These are phyloP conservation scores for Ambrosia hybrid DNA, from an alignment of 140 eudicot genomes.

Conservation along the genomic window DNA sequence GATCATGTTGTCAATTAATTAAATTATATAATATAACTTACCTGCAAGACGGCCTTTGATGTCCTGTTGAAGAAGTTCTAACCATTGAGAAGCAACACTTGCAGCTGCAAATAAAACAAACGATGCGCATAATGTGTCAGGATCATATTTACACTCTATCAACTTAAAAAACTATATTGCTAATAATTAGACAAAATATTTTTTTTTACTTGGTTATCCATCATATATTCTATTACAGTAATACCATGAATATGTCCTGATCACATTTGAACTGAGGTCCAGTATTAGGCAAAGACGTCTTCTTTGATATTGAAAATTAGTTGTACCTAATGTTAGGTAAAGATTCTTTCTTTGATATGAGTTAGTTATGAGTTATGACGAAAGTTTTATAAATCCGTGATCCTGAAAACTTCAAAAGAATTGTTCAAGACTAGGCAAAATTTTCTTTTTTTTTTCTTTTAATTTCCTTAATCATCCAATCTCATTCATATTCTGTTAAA, in stretches of 20 bases:
- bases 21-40: constrained; percentile 12
- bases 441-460: not conserved
- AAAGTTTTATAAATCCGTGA: not conserved
- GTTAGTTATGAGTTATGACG: not conserved
- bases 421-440: not conserved
- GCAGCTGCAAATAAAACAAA: constrained; percentile 65
- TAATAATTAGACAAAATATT: not conserved
- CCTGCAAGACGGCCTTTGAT: constrained; percentile 91
- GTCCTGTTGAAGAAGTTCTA: constrained; percentile 81
- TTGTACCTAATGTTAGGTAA: not conserved
- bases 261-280: too few relatives aligned
- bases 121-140: not conserved
- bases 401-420: not conserved
- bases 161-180: constrained; percentile 10
- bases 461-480: not conserved
- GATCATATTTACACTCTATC: not conserved
- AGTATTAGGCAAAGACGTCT: not conserved
- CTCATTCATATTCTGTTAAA: not conserved
- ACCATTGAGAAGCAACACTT: constrained; percentile 89
- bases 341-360: not conserved
- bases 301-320: too few relatives aligned
- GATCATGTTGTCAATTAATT: not conserved
- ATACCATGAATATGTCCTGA: not conserved
- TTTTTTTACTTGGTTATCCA: constrained; percentile 7
- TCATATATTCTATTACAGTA: not conserved